Conservation (phyloP, 2,329 filamentous ascomycete genomes). For the Epicoccum nigrum region DNA sequence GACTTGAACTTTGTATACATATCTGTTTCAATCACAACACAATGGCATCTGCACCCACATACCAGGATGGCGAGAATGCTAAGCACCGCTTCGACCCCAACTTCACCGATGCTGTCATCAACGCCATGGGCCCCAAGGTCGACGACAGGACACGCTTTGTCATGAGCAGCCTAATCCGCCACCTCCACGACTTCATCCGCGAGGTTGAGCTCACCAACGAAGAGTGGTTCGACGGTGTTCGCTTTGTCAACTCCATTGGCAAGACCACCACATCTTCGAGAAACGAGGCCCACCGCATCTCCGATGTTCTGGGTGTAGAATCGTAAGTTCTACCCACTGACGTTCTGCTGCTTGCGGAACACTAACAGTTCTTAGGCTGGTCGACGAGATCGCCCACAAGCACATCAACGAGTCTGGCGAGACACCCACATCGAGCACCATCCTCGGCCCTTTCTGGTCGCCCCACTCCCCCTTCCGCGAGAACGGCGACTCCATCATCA, state of each 20-base stretch:
- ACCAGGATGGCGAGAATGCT: conserved; percentile 23
- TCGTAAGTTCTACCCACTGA: conserved; percentile 57
- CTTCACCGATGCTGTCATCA: conserved; percentile 76
- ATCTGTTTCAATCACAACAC: conserved; percentile 5
- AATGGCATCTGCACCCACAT: conserved; percentile 28
- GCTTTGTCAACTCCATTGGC: conserved; percentile 76
- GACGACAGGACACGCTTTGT: conserved; percentile 68
- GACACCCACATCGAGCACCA: conserved; percentile 74
- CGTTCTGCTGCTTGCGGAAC: not conserved
- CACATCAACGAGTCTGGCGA: conserved; percentile 66
- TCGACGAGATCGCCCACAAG: conserved; percentile 71
- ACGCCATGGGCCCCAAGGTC: conserved; percentile 74
- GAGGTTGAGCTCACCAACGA: conserved; percentile 78
- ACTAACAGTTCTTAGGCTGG: conserved; percentile 53
- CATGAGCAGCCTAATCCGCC: conserved; percentile 67
- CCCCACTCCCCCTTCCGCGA: conserved; percentile 75
- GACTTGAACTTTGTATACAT: not conserved
- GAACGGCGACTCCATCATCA: conserved; percentile 70
- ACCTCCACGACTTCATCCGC: conserved; percentile 79
- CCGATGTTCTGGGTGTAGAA: conserved; percentile 75
- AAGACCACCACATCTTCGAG: conserved; percentile 70
- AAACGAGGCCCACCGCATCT: conserved; percentile 77
- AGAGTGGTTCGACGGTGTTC: conserved; percentile 77
- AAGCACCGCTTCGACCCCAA: conserved; percentile 69
- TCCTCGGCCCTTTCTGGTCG: conserved; percentile 80